Conservation (phyloP, 73 alveolate genomes). For the Paramecium sexaurelia region DNA sequence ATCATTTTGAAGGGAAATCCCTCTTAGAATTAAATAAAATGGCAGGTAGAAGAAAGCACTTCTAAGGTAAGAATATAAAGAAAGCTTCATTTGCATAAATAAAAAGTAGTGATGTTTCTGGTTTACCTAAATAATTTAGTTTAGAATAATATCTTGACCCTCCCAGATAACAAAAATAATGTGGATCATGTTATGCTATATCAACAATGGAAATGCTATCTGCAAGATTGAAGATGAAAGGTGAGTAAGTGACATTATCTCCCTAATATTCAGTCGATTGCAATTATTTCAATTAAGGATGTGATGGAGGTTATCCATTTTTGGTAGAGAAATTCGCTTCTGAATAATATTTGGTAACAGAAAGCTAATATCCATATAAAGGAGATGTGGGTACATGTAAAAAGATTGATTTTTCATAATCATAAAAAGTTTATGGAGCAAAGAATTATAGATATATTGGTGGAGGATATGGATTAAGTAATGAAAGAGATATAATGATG, state of each 20-base stretch:
- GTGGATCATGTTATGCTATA: slow-evolving; percentile 70
- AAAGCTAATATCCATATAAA: slow-evolving; percentile 61
- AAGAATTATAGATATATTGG: slow-evolving; percentile 67
- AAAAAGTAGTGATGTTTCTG: slow-evolving; percentile 3
- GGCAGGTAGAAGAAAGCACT: slow-evolving; percentile 36
- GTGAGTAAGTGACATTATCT: slow-evolving; percentile 51
- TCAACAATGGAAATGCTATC: slow-evolving; percentile 69
- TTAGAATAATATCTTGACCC: slow-evolving; percentile 29
- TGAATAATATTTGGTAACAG: slow-evolving; percentile 62
- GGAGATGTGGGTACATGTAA: slow-evolving; percentile 63
- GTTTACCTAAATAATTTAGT: background rate
- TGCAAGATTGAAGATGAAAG: slow-evolving; percentile 62
- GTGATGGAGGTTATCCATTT: slow-evolving; percentile 70
- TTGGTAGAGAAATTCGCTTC: slow-evolving; percentile 59
- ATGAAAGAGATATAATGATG: slow-evolving; percentile 67
- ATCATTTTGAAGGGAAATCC: background rate
- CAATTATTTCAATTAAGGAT: slow-evolving; percentile 63
- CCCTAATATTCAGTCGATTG: slow-evolving; percentile 67
- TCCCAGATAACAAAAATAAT: slow-evolving; percentile 49
- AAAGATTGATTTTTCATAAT: slow-evolving; percentile 28
- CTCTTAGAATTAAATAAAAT: slow-evolving; percentile 19
- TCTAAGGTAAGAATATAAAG: background rate
- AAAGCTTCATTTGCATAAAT: background rate
- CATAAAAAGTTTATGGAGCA: background rate
- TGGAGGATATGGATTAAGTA: slow-evolving; percentile 65